phyloP scores from a whole-genome alignment of 441 rosid species.

The Corymbia citriodora region DNA sequence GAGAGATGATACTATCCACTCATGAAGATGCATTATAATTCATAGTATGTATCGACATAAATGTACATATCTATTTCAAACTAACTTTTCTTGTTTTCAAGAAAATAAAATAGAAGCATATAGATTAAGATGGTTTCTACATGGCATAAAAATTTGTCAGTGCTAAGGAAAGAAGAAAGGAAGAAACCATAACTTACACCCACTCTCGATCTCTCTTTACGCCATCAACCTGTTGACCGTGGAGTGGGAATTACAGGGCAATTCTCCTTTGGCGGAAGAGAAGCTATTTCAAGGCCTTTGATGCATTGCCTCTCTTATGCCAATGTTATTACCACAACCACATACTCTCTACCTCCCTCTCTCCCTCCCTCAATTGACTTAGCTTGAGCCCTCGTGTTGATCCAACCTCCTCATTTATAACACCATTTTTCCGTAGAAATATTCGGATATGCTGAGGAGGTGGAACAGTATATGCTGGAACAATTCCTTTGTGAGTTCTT shows the following conservation, averaged over 20 bases:
- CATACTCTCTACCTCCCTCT: constrained; percentile 1
- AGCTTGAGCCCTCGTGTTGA: too few species aligned
- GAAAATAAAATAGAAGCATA: background rate
- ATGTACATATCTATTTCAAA: background rate
- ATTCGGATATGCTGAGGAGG: too few species aligned
- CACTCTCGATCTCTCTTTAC: background rate
- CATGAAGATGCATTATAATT: background rate
- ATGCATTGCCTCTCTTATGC: constrained; percentile 16
- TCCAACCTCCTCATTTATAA: too few species aligned
- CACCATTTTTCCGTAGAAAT: too few species aligned
- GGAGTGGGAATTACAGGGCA: constrained; percentile 25
- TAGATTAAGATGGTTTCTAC: too few species aligned
- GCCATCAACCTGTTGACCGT: background rate
- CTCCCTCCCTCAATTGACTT: background rate
- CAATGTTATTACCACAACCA: constrained; percentile 36
- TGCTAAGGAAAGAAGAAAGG: background rate
- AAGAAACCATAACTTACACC: background rate
- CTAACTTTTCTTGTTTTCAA: background rate
- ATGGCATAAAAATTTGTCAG: background rate
- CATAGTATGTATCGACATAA: background rate
- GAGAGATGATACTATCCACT: background rate
- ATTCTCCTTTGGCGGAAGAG: constrained; percentile 29
- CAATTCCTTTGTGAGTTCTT: too few species aligned
- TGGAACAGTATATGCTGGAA: too few species aligned
- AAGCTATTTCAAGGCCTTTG: background rate